Base-by-base conservation (phyloP, 2,329 filamentous ascomycete genomes). In the Colletotrichum melonis region DNA sequence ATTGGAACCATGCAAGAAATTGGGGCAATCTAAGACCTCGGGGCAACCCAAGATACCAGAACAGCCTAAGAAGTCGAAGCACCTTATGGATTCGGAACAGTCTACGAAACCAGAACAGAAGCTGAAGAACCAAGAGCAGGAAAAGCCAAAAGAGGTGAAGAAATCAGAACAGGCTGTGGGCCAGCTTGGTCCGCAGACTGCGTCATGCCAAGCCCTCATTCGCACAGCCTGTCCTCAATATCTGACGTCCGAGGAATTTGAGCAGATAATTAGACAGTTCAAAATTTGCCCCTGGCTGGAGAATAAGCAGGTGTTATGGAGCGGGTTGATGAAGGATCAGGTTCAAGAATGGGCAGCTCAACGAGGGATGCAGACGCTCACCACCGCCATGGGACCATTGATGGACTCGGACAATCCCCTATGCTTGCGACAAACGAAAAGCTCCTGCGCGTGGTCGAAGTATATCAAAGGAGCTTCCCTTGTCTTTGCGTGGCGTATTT, bases 401-500 rank as follows among this genome's bases (percentile, higher is more conserved):
- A 56, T 65, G 63, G 63, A 35, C 9, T 9, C 22, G 4, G 5
- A 3, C 4, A 22, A 54, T 5, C 63, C 63, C 4, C 3, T 9
- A 1, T 65, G 49, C 5, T 28, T 38, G 1, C 30, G 32, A 38
- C 11, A n/a, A 7, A 11, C 11, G 1, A 56, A 65, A 14, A 14
- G 5, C 1, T 1, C 4, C 12, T 8, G 1, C 2, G n/a, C 49
- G 14, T 65, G 49, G 63, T 28, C 46, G 2, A 28, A 38, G 2
- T 65, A 56, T 11, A 22, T 56, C 12, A 65, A 42, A 9, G 63
- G 63, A 11, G 49, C 63, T 6, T 56, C 49, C 3, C 49, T 56
- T 5, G 35, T 56, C 24, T 65, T 38, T 11, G 46, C 63, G 2
- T 56, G 63, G 63, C 52, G 28, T 42, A 65, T 65, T n/a, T 65